Evolutionary conservation across 768 basidiomycete species (phyloP).

Genomic region (Lepiota venenata): DNA sequence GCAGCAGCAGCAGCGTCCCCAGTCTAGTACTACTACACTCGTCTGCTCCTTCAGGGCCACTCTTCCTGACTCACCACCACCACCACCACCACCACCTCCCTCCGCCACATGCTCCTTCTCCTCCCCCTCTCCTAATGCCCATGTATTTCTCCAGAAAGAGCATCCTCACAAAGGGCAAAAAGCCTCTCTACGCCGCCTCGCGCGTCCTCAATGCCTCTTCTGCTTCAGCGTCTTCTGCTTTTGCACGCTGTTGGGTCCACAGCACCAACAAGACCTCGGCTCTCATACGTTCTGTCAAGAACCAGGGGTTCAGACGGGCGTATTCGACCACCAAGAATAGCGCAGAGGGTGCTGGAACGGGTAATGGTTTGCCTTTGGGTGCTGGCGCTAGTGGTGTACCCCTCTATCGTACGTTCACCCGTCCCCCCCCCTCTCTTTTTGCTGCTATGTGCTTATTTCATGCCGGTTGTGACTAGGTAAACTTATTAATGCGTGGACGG

Average conservation of each 20-base stretch:
- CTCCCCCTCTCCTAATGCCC: neutral
- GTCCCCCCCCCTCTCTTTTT: neutral
- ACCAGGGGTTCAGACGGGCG: constrained; percentile 31
- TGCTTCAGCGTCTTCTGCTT: constrained; percentile 43
- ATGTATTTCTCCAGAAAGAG: constrained; percentile 52
- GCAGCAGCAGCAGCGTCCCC: too few species aligned
- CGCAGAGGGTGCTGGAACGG: constrained; percentile 20
- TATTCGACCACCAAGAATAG: constrained; percentile 33
- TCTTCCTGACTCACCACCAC: too few species aligned
- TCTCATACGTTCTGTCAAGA: constrained; percentile 41
- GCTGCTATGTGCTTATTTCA: neutral
- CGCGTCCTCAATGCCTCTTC: constrained; percentile 49
- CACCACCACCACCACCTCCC: too few species aligned
- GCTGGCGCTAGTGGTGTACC: constrained; percentile 28
- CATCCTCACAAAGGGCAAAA: constrained; percentile 48
- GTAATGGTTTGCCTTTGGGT: constrained; percentile 13
- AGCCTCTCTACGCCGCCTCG: constrained; percentile 56
- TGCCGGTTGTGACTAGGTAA: constrained; percentile 40
- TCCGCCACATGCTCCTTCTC: too few species aligned
- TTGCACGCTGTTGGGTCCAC: constrained; percentile 50
- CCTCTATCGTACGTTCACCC: constrained; percentile 45
- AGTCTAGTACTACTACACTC: too few species aligned
- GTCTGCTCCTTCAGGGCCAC: too few species aligned
- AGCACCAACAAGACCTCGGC: constrained; percentile 52
- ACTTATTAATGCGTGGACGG: constrained; percentile 74